Conservation (phyloP, 1,284 basidiomycete species). For the Phaffia rhodozyma region DNA sequence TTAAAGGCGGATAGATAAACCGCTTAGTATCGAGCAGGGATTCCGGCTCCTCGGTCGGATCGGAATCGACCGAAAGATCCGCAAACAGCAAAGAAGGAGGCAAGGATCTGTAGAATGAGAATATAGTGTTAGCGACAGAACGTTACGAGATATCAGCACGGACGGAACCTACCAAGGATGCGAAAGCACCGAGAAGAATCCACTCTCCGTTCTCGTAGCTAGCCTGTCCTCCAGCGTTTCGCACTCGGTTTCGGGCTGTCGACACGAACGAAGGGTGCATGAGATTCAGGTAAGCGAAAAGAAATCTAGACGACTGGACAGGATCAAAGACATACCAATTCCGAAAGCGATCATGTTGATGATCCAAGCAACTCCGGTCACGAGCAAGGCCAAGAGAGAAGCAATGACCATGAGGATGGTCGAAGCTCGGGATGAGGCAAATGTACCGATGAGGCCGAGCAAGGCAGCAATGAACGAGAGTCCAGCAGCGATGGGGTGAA, state of each 20-base stretch:
- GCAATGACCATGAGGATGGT: conserved; percentile 16
- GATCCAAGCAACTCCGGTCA: conserved; percentile 1
- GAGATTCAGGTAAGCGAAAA: not conserved
- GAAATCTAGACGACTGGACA: not conserved
- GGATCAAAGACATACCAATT: too few relatives aligned
- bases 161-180: not conserved
- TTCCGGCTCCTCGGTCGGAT: not conserved
- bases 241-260: conserved; percentile 10
- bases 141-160: not conserved
- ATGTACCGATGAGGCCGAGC: conserved; percentile 8
- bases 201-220: conserved; percentile 5
- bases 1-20: too few relatives aligned
- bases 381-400: conserved; percentile 12
- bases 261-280: not conserved
- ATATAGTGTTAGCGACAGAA: not conserved
- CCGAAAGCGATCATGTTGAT: conserved; percentile 6
- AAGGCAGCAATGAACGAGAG: conserved; percentile 12
- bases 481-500: conserved; percentile 12
- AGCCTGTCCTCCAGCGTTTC: conserved; percentile 1
- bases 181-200: conserved; percentile 14
- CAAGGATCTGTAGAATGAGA: not conserved
- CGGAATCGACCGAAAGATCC: conserved; percentile 17
- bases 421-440: conserved; percentile 6
- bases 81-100: not conserved
- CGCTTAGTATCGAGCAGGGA: too few relatives aligned